Base-by-base conservation (phyloP, 2,329 filamentous ascomycete species). In the Penicillium brevicompactum region DNA sequence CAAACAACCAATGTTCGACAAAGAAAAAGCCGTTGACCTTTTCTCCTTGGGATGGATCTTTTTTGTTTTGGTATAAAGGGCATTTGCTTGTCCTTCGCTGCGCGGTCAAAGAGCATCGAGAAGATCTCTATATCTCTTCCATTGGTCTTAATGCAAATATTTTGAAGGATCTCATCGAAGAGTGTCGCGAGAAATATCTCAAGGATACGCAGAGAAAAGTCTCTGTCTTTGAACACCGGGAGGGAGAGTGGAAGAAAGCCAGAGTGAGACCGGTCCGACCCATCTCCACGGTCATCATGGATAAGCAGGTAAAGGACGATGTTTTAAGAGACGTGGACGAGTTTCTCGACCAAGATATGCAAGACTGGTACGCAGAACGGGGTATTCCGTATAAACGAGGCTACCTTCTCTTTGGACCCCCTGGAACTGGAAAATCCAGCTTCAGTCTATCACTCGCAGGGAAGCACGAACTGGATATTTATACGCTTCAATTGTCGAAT, bases 381-480 rank as follows among this genome's bases (percentile, higher is more conserved):
- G 90, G 91, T 1, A 93, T 95, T 59, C 91, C 90, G 0, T 95
- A 94, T 67, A 83, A 90, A 18, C 80, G 91, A 57, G 91, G 91
- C 0, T 94, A 94, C 66, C 80, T 95, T 10, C 80, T 94, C 0
- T 89, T 91, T 66, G 90, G 90, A 0, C 90, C 90, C 2, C 90
- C 91, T 0, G 90, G 91, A 1, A 93, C 87, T 37, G 92, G 90
- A 30, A 96, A 93, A 79, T 95, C 87, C 52, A 93, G 89, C 0
- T 95, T 96, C 64, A 95, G 96, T 59, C 90, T 95, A 71, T 91
- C 91, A 1, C 78, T 96, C 31, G 91, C 91, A 0, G 91, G 90
- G 16, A 84, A 91, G 67, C 74, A 94, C 49, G 89, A 93, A 69
- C 93, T 91, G 71, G 88, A 88, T 65, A 91, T 96, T 60, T 90